Base-by-base conservation (phyloP, 306 rosid species). In the Hylodesmum podocarpum region DNA sequence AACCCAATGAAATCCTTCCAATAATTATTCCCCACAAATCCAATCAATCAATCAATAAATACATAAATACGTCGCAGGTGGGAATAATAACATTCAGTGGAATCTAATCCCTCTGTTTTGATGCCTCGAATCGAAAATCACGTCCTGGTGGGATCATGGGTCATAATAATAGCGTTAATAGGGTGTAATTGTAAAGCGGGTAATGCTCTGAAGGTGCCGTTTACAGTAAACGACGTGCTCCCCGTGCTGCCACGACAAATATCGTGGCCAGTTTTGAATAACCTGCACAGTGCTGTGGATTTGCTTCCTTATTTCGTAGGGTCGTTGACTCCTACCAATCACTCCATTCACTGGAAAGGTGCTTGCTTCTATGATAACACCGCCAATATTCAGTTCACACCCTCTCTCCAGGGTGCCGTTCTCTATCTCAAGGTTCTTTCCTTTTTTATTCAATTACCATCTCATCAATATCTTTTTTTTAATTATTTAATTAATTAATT, bases 251-350 rank as follows among this genome's bases (percentile, higher is more conserved):
- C 97, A 0, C 88, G 73, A 22, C 80, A 73, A 63, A 81, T 93
- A 18, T 89, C 97, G 16, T 93, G 96, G 97, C 96, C 97, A 31
- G 91, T 93, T 73, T 91, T 93, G 19, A 89, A 93, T 79, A 93
- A 80, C 54, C 61, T 93, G 40, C 97, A 93, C 83, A 87, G 93
- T 73, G 97, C 97, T 9, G 96, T 83, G 50, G 97, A 93, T 77
- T 84, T 93, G 91, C 74, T 93, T 54, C 97, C 97, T 11, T 78
- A 84, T 54, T 90, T 85, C 54, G 90, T 93, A 8, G 97, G 97
- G 8, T 87, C 97, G 15, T 91, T 90, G 33, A 62, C 90, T 55
- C 91, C 97, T 1, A n/a, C 70, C 24, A 93, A 93, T 63, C 86
- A 78, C 12, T 73, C 94, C 18, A 59, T 89, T 22, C 75, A 75